Base-by-base conservation (phyloP, 495 filamentous ascomycete genomes). In the Polyplosphaeria fusca region DNA sequence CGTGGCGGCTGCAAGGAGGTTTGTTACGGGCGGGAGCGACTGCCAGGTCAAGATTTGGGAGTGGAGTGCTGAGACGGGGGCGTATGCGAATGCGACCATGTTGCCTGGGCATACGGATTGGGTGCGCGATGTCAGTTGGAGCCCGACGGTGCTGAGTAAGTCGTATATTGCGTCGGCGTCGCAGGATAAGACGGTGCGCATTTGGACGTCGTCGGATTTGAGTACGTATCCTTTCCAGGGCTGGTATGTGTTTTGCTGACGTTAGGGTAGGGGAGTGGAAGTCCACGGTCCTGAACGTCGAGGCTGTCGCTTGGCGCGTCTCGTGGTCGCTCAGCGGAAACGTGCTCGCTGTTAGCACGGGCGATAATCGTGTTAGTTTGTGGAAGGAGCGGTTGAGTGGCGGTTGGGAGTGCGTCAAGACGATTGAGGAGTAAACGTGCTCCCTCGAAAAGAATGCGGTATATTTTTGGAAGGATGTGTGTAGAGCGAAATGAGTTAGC, bases 271-370 rank as follows among this genome's bases (percentile, higher is more conserved):
- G 73, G 11, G 78, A 89, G 65, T 99, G 94, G 94, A 77, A 81
- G 38, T 84, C 81, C 73, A 91, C 91, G 70, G 80, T 84, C 22
- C 78, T 97, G 55, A 80, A 84, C 55, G 94, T 99, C 59, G 92
- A 95, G 9, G 82, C 83, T 11, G 88, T 91, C 45, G 76, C 95
- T 58, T 99, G 94, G 94, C 82, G 92, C 32, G 93, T 96, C 13
- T 95, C 89, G 77, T 99, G 94, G 94, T 95, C 89, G 65, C 78
- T 96, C 61, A 95, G 89, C 73, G 94, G 94, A 19, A 99, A 99
- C 74, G 93, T 97, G 32, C 77, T 99, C 61, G 94, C 94, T 13
- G 91, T 95, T 50, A 87, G 83, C 64, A 87, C 87, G 4, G 89
- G 85, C n/a, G 92, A 99, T 76, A 99, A 99, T 75, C 90, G 92